Conservation (phyloP, 2,329 filamentous ascomycete species). For the Exophiala lecanii-corni region DNA sequence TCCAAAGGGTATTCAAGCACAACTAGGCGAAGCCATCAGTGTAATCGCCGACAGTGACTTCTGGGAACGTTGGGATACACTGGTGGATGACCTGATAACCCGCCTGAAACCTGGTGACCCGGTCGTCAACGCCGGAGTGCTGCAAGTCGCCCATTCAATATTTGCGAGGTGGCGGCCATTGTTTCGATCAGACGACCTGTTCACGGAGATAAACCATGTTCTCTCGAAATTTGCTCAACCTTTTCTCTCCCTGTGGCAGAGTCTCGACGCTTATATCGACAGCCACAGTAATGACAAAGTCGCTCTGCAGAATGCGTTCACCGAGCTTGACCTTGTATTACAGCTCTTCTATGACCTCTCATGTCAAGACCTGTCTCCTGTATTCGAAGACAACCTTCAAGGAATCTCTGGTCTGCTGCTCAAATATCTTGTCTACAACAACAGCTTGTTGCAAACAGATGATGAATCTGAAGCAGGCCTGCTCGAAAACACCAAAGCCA, state of each 20-base stretch:
- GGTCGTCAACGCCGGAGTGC: constrained; percentile 83
- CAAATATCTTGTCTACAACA: constrained; percentile 90
- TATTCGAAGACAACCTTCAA: constrained; percentile 83
- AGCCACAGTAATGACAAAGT: constrained; percentile 71
- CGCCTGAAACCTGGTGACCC: constrained; percentile 77
- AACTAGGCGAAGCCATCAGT: constrained; percentile 94
- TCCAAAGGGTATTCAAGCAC: constrained; percentile 79
- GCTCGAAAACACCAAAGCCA: constrained; percentile 82
- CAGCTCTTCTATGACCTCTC: constrained; percentile 95
- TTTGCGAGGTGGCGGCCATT: constrained; percentile 94
- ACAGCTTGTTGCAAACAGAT: constrained; percentile 73
- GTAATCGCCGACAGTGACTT: constrained; percentile 98
- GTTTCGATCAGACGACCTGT: constrained; percentile 88
- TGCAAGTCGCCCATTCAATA: constrained; percentile 97
- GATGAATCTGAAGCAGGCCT: constrained; percentile 86
- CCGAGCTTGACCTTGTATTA: constrained; percentile 79
- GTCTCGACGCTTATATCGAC: constrained; percentile 56
- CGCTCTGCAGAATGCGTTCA: constrained; percentile 71
- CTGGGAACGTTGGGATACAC: constrained; percentile 91
- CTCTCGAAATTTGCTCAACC: constrained; percentile 76
- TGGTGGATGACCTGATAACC: constrained; percentile 86
- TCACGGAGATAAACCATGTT: constrained; percentile 94
- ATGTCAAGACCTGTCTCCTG: constrained; percentile 91
- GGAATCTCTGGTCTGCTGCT: constrained; percentile 75
- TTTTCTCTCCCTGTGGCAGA: constrained; percentile 66